A percentile compares a stretch with the other conserved stretches of the same genome.
Evolutionary conservation across 2,329 filamentous ascomycete species (phyloP).

Genomic region (Talaromyces sp.): DNA sequence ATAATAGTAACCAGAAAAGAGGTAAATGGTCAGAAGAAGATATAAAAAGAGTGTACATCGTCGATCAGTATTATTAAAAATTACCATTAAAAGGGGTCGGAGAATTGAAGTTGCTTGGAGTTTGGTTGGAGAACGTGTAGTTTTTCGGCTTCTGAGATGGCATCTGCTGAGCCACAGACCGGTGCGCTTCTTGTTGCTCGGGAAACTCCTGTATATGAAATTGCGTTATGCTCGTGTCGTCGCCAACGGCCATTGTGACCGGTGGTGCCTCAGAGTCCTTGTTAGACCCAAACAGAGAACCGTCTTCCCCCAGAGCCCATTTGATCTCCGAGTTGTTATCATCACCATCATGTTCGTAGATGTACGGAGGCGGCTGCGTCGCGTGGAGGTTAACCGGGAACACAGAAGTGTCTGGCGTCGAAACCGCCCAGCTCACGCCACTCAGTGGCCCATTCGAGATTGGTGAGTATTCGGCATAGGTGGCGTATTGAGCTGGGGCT

Average conservation of each 20-base stretch:
- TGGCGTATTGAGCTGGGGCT: slow-evolving; percentile 38
- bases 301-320: slow-evolving; percentile 23
- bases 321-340: slow-evolving; percentile 21
- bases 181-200: slow-evolving; percentile 39
- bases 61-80: slow-evolving; percentile 9
- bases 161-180: slow-evolving; percentile 37
- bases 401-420: slow-evolving; percentile 33
- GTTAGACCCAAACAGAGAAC: slow-evolving; percentile 26
- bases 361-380: slow-evolving; percentile 31
- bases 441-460: slow-evolving; percentile 34
- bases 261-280: slow-evolving; percentile 23
- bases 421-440: slow-evolving; percentile 38
- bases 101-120: slow-evolving; percentile 29
- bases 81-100: slow-evolving; percentile 12
- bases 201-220: slow-evolving; percentile 42
- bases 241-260: slow-evolving; percentile 16
- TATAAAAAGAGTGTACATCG: background rate
- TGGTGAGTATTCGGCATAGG: slow-evolving; percentile 36
- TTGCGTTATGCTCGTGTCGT: slow-evolving; percentile 31
- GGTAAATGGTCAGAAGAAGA: background rate
- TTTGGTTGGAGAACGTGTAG: slow-evolving; percentile 41
- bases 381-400: slow-evolving; percentile 30
- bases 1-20: background rate
- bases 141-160: slow-evolving; percentile 35
- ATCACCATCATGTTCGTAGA: slow-evolving; percentile 30